These are phyloP conservation scores for Cinchona pubescens DNA, from an alignment of 257 asterid genomes.

Conservation along the genomic window DNA sequence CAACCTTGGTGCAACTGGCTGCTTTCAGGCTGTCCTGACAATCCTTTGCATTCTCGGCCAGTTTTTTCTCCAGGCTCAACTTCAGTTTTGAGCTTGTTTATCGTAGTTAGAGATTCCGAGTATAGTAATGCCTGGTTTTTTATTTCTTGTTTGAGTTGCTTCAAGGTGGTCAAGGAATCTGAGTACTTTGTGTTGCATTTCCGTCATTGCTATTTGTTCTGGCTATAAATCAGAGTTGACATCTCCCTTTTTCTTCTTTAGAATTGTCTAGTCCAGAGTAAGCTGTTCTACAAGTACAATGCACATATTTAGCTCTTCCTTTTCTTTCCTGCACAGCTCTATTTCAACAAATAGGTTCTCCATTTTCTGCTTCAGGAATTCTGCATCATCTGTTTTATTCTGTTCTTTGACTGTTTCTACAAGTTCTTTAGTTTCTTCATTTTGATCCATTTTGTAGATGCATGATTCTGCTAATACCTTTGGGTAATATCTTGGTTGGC, in stretches of 20 bases:
- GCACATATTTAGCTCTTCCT: constrained; percentile 43
- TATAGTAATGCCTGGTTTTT: constrained; percentile 17
- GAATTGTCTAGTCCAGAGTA: constrained; percentile 42
- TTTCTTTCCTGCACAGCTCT: constrained; percentile 59
- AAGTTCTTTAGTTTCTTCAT: constrained; percentile 37
- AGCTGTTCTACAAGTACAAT: constrained; percentile 52
- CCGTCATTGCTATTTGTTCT: constrained; percentile 41
- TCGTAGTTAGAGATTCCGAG: constrained; percentile 28
- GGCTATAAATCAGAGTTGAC: constrained; percentile 44
- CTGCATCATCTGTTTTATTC: constrained; percentile 41
- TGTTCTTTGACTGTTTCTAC: constrained; percentile 22
- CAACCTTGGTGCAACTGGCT: constrained; percentile 43
- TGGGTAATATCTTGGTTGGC: constrained; percentile 38
- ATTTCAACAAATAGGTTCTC: constrained; percentile 52
- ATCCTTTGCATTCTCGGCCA: constrained; percentile 51
- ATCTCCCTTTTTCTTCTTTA: constrained; percentile 51
- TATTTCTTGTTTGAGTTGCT: constrained; percentile 33
- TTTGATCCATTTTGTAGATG: constrained; percentile 23
- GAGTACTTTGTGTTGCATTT: constrained; percentile 46
- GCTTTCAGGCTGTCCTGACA: constrained; percentile 56
- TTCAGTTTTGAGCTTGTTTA: constrained; percentile 42
- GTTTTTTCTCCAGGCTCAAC: constrained; percentile 64
- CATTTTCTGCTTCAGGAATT: constrained; percentile 49
- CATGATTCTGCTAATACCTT: constrained; percentile 33
- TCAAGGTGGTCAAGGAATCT: constrained; percentile 47